Evolutionary conservation across 306 rosid genomes (phyloP), one percentile per base, ranked within the genome.

Genomic region (Canavalia gladiata): DNA sequence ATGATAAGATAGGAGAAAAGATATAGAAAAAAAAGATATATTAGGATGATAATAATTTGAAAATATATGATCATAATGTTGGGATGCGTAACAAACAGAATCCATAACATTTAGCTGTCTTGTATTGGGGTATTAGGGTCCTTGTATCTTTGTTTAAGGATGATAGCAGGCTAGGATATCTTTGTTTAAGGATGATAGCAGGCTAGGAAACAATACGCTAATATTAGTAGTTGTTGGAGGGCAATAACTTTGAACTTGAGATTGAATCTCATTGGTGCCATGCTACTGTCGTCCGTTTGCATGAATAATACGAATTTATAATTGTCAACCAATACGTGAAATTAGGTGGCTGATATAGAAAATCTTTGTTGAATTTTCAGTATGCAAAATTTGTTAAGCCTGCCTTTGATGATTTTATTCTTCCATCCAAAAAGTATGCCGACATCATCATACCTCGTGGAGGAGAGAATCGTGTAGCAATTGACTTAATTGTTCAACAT

Each of bases 401-500:
- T 71, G 97, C 99, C 73, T 93, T 91, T 85, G 99, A 95, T 78
- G 97, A 93, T 86, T 95, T 95, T 86, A 86, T 95, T 83, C 92
- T 88, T 79, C 99, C 99, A 58, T 88, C 99, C 56, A 95, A 95
- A 89, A 95, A 93, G 87, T 95, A 89, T 79, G 99, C 99, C 35
- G 99, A 95, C 75, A 91, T 95, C 58, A 91, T 95, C 80, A 93
- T 95, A 81, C 95, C 99, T 77, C 91, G 95, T 6, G 99, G 97
- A 68, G 94, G 92, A 66, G 97, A 93, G 59, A 95, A 95, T 86
- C 89, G 67, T 54, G 99, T 95, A 29, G 99, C 99, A 64, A 84
- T 93, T 86, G 99, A 95, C 82, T 88, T 95, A 90, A 95, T 95
- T 68, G 99, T 95, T 84, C 97, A 93, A 85, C 99, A 95, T 84